Evolutionary conservation across 1,139 yeast species (phyloP), one percentile per base, ranked within the genome.

Genomic region (Fermentozyma sake): DNA sequence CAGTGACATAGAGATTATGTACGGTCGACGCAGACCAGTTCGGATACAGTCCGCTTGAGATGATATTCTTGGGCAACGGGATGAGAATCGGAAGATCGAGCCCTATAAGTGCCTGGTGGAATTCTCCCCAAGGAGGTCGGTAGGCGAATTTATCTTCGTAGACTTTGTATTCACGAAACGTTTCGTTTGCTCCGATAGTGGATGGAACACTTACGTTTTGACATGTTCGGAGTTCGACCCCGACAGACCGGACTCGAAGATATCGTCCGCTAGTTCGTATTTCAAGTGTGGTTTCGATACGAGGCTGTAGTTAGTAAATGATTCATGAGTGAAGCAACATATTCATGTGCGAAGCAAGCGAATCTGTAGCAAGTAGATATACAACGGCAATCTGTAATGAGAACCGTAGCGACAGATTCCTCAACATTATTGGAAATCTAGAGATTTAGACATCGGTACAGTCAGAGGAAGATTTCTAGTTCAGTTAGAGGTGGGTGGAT

Each of bases 21-120:
- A 52, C 48, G 1, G 71, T 64, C 5, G 55, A 46, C 2, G 72
- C 70, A 24, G 55, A 55, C 69, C 72, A 68, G 20, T 50, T 42
- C 7, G 56, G 51, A 26, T 54, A 59, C 32, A 46, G 48, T 2
- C 72, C 71, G 32, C 69, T 61, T 11, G 78, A 65, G 6, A 65
- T 56, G 5, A 76, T 58, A 32, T 74, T 76, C 31, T 62, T 65
- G 1, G 77, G 78, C n/a, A 79, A 48, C 0, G 78, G 78, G 18
- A 79, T 64, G 7, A 78, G 54, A 22, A 79, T 51, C 0, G 85
- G 85, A 4, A 79, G 48, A 40, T 78, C 83, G 17, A 77, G 44
- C 0, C 79, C 83, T 6, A 77, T 41, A 14, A 72, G 41, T 20
- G 56, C 58, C 27, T 59, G 53, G 18, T 49, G 49, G 29, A 66